Evolutionary conservation across 192 early-diverging fungal species (phyloP).

Genomic region (Coemansia sp.): DNA sequence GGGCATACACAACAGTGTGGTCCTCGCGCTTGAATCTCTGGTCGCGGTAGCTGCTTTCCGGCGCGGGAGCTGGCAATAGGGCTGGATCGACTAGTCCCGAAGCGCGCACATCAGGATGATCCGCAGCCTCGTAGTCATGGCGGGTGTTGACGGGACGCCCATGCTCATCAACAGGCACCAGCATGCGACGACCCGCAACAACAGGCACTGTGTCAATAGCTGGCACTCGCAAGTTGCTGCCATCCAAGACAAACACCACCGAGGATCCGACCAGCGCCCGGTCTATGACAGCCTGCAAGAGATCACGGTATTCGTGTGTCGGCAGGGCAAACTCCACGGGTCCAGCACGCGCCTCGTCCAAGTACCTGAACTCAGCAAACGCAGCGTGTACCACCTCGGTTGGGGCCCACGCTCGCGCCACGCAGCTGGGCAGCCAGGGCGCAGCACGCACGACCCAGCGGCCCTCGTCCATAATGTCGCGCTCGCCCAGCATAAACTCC

Average conservation of each 20-base stretch:
- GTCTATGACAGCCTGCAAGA: conserved; percentile 44
- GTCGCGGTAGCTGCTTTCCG: conserved; percentile 58
- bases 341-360: conserved; percentile 29
- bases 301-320: conserved; percentile 20
- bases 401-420: conserved; percentile 48
- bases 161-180: conserved; percentile 71
- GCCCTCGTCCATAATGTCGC: conserved; percentile 75
- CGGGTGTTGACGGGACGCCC: conserved; percentile 58
- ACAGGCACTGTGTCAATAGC: conserved; percentile 82
- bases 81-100: conserved; percentile 14
- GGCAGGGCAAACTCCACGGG: conserved; percentile 19
- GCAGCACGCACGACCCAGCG: conserved; percentile 54
- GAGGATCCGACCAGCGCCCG: conserved; percentile 49
- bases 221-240: conserved; percentile 77
- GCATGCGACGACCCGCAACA: conserved; percentile 74
- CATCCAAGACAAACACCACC: conserved; percentile 65
- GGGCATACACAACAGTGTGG: conserved; percentile 83
- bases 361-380: conserved; percentile 26
- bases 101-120: conserved; percentile 53
- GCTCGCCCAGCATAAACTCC: conserved; percentile 80
- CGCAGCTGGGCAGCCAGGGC: conserved; percentile 58
- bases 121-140: conserved; percentile 63
- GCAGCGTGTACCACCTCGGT: conserved; percentile 54
- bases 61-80: conserved; percentile 39
- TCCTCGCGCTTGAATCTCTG: conserved; percentile 51